These are phyloP conservation scores for Colletotrichum falcatum DNA, from an alignment of 2,329 filamentous ascomycete genomes.

Conservation along the genomic window DNA sequence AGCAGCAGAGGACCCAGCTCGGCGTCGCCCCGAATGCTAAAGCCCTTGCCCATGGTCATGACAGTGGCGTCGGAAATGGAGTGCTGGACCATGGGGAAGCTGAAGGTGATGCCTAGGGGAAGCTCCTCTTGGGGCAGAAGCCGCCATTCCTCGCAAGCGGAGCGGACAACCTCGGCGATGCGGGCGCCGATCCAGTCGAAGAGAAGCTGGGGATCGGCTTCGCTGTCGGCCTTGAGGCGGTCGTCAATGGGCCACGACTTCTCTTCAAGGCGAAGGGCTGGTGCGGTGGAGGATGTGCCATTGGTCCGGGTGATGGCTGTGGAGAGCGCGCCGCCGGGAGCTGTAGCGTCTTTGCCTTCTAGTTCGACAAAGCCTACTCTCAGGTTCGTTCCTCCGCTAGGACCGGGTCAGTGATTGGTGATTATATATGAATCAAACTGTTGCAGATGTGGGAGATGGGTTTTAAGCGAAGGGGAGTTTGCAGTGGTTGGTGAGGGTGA, in stretches of 20 bases:
- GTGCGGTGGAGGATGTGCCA: slow-evolving; percentile 46
- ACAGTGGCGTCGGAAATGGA: slow-evolving; percentile 72
- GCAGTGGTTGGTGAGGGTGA: neutral
- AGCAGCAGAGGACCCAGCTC: slow-evolving; percentile 71
- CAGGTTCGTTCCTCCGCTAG: slow-evolving; percentile 75
- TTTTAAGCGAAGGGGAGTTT: neutral
- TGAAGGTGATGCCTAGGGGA: slow-evolving; percentile 77
- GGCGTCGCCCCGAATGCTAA: slow-evolving; percentile 70
- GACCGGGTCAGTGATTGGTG: slow-evolving; percentile 20
- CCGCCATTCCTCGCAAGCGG: slow-evolving; percentile 60
- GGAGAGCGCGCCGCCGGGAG: neutral
- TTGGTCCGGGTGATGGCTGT: slow-evolving; percentile 28
- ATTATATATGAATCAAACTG: too few relatives aligned
- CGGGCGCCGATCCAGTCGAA: slow-evolving; percentile 86
- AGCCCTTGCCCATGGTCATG: slow-evolving; percentile 79
- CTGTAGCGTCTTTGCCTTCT: slow-evolving; percentile 51
- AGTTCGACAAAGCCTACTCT: slow-evolving; percentile 76
- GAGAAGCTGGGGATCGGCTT: slow-evolving; percentile 71
- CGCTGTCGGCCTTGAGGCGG: slow-evolving; percentile 75
- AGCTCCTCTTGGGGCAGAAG: slow-evolving; percentile 60
- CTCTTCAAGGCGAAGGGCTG: slow-evolving; percentile 72
- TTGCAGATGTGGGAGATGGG: neutral
- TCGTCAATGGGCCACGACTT: slow-evolving; percentile 81
- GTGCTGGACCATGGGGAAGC: slow-evolving; percentile 76
- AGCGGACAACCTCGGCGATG: slow-evolving; percentile 78